Base-by-base conservation (phyloP, 2,329 filamentous ascomycete species). In the Dendryphion nanum region DNA sequence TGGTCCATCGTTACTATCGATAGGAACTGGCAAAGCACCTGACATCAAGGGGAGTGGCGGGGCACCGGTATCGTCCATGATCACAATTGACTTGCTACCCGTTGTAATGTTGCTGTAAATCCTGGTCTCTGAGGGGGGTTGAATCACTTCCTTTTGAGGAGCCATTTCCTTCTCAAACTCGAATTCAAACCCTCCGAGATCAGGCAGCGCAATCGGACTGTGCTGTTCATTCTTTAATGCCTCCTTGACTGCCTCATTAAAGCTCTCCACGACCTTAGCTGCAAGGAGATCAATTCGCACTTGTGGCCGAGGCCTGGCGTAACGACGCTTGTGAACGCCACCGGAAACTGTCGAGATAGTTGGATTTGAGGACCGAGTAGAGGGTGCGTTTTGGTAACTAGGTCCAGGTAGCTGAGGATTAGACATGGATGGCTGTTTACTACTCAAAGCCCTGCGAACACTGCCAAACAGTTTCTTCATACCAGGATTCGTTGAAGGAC, bases 31-130 rank as follows among this genome's bases (percentile, higher is more conserved):
- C n/a, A 77, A 55, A 21, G 70, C 70, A 6, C 73, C 76, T 6
- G 75, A 71, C 75, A 81, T 78, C 7, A 69, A 49, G n/a, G 74
- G 61, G 6, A 78, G 68, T 4, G 70, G 67, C 0, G 82, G 84
- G 20, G 58, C 39, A 5, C 80, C 81, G 41, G 77, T 80, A 46
- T 78, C 77, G 51, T 94, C 87, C 23, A 95, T 81, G 55, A 95
- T 94, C 38, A 95, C 77, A 48, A 95, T 94, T 0, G 89, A 95
- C 57, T 90, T 85, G 71, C 88, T 95, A n/a, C 88, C 86, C 8
- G 76, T 75, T 0, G 89, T 93, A 30, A 91, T 78, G 39, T 72
- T 72, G 47, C 77, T 81, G 36, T 71, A 57, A 23, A 67, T 59
- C 14, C 61, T 49, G 75, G 66, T 37, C 48, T 58, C 41, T n/a